Evolutionary conservation across 2,329 filamentous ascomycete genomes (phyloP).

Genomic region (Tolypocladium inflatum): DNA sequence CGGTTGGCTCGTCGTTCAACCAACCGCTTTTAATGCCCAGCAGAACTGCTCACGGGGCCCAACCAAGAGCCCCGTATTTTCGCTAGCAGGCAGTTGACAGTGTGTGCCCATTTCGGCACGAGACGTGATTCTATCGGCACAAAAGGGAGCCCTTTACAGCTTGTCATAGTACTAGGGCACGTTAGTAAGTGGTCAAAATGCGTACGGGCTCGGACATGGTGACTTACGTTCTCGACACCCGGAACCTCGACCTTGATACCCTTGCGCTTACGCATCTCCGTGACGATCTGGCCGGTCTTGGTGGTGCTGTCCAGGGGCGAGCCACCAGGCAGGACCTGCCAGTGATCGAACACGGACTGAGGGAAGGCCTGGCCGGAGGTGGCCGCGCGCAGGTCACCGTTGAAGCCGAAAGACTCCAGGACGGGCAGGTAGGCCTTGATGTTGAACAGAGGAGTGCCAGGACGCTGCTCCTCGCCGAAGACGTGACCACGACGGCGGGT

Average conservation of each 20-base stretch:
- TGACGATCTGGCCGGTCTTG: slow-evolving; percentile 76
- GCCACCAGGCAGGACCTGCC: slow-evolving; percentile 91
- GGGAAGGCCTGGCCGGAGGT: slow-evolving; percentile 99
- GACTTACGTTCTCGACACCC: slow-evolving; percentile 88
- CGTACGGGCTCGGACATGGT: not conserved
- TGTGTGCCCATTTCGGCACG: slow-evolving; percentile 31
- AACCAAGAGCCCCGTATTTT: slow-evolving; percentile 19
- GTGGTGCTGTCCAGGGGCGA: slow-evolving; percentile 75
- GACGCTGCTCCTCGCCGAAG: slow-evolving; percentile 96
- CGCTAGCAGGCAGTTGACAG: slow-evolving; percentile 29
- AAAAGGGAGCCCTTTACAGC: slow-evolving; percentile 59
- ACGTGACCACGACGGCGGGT: slow-evolving; percentile 98
- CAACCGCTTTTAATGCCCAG: slow-evolving; percentile 5
- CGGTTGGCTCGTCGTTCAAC: slow-evolving; percentile 18
- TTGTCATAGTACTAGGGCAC: slow-evolving; percentile 85
- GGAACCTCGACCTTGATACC: slow-evolving; percentile 96
- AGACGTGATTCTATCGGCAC: slow-evolving; percentile 35
- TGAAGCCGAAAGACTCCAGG: slow-evolving; percentile 99
- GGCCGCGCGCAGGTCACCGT: slow-evolving; percentile 85
- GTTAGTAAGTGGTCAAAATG: slow-evolving; percentile 11
- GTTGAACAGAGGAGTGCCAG: slow-evolving; percentile 98
- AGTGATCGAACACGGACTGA: slow-evolving; percentile 98
- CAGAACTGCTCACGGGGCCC: slow-evolving; percentile 11
- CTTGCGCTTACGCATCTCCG: slow-evolving; percentile 96
- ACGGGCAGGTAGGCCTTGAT: slow-evolving; percentile 96